Evolutionary conservation across 371 early-diverging fungal species (phyloP).

Genomic region (Dichotomocladium elegans): DNA sequence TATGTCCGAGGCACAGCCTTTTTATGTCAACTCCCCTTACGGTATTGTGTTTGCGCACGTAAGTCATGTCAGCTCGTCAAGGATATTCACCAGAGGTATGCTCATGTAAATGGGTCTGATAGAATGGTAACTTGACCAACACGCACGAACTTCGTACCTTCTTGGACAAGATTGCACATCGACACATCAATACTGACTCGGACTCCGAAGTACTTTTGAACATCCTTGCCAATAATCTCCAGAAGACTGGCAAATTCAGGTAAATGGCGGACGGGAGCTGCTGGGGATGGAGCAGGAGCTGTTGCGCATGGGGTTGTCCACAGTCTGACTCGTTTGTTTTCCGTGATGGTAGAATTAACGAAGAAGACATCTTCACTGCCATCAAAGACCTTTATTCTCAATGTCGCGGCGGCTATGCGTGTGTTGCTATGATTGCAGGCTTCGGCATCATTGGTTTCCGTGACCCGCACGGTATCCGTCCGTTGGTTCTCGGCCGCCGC

Average conservation of each 20-base stretch:
- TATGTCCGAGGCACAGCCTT: slow-evolving; percentile 95
- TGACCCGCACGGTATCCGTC: slow-evolving; percentile 95
- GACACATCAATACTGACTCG: slow-evolving; percentile 98
- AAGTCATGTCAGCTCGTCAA: no score
- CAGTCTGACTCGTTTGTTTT: not conserved
- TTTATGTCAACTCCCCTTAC: slow-evolving; percentile 98
- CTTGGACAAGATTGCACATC: slow-evolving; percentile 90
- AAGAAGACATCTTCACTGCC: slow-evolving; percentile 96
- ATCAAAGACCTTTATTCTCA: slow-evolving; percentile 75
- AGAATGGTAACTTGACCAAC: slow-evolving; percentile 97
- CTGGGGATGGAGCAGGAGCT: not conserved
- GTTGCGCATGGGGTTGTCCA: no score
- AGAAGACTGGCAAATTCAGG: slow-evolving; percentile 91
- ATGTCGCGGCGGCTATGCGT: slow-evolving; percentile 91
- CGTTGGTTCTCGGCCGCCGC: slow-evolving; percentile 87
- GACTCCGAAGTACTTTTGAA: slow-evolving; percentile 96
- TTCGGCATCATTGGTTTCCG: slow-evolving; percentile 89
- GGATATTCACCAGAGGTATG: not conserved
- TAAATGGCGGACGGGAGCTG: slow-evolving; percentile 23
- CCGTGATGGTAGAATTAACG: slow-evolving; percentile 68
- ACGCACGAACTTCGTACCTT: slow-evolving; percentile 80
- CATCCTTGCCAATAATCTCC: slow-evolving; percentile 90
- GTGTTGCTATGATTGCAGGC: slow-evolving; percentile 93
- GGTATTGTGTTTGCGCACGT: slow-evolving; percentile 96
- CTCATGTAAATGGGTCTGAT: slow-evolving; percentile 1